A percentile compares a stretch with the other conserved stretches of the same genome.
Conservation (phyloP, 169 alveolate species). For the Cryptosporidium ryanae region DNA sequence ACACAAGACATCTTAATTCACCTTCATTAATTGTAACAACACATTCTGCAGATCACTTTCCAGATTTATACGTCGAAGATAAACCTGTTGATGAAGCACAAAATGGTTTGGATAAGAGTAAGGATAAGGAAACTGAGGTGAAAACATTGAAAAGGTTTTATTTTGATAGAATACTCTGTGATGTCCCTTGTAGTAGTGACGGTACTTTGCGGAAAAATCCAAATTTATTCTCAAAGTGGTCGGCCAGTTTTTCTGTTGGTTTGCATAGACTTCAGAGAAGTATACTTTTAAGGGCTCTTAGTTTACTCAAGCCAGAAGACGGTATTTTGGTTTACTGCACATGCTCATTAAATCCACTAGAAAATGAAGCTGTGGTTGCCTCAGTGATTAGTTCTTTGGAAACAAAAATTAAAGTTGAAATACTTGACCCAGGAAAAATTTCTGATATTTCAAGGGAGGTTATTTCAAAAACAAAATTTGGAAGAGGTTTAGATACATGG, state of each 20-base stretch:
- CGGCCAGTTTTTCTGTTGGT: slow-evolving; percentile 84
- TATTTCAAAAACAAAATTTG: slow-evolving; percentile 77
- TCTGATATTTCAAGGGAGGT: slow-evolving; percentile 80
- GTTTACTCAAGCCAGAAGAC: slow-evolving; percentile 85
- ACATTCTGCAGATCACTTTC: slow-evolving; percentile 91
- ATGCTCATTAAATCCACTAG: slow-evolving; percentile 94
- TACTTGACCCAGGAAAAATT: slow-evolving; percentile 83
- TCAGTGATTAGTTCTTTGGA: slow-evolving; percentile 81
- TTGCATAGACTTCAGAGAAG: slow-evolving; percentile 85
- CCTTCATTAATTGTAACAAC: slow-evolving; percentile 87
- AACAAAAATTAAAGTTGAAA: slow-evolving; percentile 56
- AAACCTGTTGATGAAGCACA: slow-evolving; percentile 10
- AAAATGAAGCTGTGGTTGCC: slow-evolving; percentile 93
- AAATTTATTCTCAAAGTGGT: slow-evolving; percentile 90
- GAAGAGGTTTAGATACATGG: slow-evolving; percentile 80
- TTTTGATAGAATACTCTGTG: slow-evolving; percentile 91
- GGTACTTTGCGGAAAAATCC: slow-evolving; percentile 94
- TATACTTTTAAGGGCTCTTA: slow-evolving; percentile 86
- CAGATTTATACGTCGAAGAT: slow-evolving; percentile 77
- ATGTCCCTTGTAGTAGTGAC: slow-evolving; percentile 97
- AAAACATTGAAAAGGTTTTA: slow-evolving; percentile 69
- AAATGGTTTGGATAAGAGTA: neutral
- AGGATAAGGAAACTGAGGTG: slow-evolving; percentile 26
- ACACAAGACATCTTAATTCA: slow-evolving; percentile 87
- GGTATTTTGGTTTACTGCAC: slow-evolving; percentile 93